Conservation (phyloP, 345 rosid species). For the Camelina hispida region DNA sequence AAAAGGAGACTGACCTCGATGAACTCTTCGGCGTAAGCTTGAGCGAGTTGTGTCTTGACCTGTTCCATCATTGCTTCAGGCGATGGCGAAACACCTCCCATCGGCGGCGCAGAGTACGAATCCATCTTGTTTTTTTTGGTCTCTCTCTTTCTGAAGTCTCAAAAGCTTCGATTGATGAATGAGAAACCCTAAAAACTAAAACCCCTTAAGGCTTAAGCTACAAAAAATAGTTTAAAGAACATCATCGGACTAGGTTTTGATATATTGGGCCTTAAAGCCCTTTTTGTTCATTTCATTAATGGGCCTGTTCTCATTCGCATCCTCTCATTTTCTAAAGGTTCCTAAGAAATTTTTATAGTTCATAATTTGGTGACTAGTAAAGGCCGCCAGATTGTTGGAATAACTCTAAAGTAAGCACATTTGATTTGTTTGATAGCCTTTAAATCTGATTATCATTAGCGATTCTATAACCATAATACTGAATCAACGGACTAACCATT, state of each 20-base stretch:
- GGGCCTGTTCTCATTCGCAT: background rate
- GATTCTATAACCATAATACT: no score
- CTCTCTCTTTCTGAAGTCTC: background rate
- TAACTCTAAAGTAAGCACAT: no score
- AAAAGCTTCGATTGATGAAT: background rate
- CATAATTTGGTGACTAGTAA: no score
- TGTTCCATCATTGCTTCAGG: constrained; percentile 72
- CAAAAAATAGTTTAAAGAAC: background rate
- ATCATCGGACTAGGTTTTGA: background rate
- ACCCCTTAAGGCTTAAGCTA: background rate
- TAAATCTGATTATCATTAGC: no score
- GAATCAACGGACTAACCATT: no score
- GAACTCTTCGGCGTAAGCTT: constrained; percentile 83
- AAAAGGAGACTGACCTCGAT: constrained; percentile 55
- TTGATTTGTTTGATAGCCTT: no score
- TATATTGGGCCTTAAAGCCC: background rate
- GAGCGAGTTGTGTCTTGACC: constrained; percentile 69
- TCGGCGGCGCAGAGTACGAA: constrained; percentile 54
- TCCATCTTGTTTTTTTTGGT: constrained; percentile 54
- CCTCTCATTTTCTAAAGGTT: no score
- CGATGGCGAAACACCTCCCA: constrained; percentile 44
- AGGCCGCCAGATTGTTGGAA: no score
- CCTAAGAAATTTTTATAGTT: no score
- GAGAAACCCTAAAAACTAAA: background rate
- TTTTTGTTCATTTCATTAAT: background rate